Conservation (phyloP, 73 alveolate species). For the Blepharisma japonicum region DNA sequence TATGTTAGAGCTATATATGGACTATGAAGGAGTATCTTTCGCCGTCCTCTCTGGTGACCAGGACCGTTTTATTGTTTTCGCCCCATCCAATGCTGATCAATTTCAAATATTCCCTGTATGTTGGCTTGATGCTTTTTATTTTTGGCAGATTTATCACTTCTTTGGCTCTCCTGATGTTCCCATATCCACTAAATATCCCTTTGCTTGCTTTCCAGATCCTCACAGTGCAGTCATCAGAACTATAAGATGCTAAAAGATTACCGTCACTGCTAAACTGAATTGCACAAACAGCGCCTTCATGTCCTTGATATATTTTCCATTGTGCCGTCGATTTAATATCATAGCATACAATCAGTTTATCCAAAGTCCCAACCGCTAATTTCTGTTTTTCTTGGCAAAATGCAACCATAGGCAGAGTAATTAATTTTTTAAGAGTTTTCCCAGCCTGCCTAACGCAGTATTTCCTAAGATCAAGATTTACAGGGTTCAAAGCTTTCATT, state of each 20-base stretch:
- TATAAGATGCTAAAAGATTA: slow-evolving; percentile 72
- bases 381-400: slow-evolving; percentile 83
- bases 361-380: slow-evolving; percentile 86
- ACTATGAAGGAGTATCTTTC: no score
- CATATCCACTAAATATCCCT: not conserved
- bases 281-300: slow-evolving; percentile 73
- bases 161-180: no score
- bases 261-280: slow-evolving; percentile 74
- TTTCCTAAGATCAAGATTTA: slow-evolving; percentile 1
- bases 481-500: not conserved
- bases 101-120: no score
- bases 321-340: slow-evolving; percentile 81
- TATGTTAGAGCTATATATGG: no score
- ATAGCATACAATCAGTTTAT: slow-evolving; percentile 78
- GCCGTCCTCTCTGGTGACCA: no score
- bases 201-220: slow-evolving; percentile 75
- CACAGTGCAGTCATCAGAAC: slow-evolving; percentile 68
- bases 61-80: no score
- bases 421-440: not conserved
- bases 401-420: slow-evolving; percentile 84
- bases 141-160: no score
- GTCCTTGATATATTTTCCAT: slow-evolving; percentile 84
- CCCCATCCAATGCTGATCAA: no score
- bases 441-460: not conserved
- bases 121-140: no score